Conservation (phyloP, 352 stramenopile species). For the Phytophthora foliorum region DNA sequence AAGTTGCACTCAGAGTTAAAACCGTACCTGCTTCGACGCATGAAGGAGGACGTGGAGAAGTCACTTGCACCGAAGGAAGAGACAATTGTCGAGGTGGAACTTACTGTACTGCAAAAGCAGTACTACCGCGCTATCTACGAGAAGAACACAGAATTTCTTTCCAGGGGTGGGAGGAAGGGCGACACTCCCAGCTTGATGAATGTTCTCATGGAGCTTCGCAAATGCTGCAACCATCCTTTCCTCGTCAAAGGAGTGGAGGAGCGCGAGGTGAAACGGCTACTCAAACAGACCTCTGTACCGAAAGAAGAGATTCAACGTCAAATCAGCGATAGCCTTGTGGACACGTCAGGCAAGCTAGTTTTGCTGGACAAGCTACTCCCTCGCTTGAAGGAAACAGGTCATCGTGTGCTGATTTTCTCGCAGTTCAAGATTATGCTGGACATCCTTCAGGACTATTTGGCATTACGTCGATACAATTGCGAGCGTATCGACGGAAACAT, state of each 20-base stretch:
- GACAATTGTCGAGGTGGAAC: conserved; percentile 93
- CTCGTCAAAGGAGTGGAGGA: conserved; percentile 92
- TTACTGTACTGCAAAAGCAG: conserved; percentile 92
- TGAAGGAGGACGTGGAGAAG: conserved; percentile 94
- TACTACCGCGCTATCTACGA: conserved; percentile 95
- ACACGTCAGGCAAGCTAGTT: conserved; percentile 97
- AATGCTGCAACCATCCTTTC: conserved; percentile 96
- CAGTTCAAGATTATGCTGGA: conserved; percentile 99
- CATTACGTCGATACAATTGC: conserved; percentile 92
- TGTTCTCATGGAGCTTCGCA: conserved; percentile 95
- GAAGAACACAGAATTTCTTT: conserved; percentile 93
- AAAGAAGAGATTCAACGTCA: conserved; percentile 67
- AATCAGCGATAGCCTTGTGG: conserved; percentile 93
- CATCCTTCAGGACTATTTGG: conserved; percentile 99
- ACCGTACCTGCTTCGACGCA: conserved; percentile 84
- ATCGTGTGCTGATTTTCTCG: conserved; percentile 99
- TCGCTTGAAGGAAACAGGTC: conserved; percentile 95
- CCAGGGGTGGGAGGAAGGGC: conserved; percentile 71
- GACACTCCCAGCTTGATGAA: conserved; percentile 92
- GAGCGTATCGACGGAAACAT: conserved; percentile 99
- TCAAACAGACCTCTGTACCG: conserved; percentile 59
- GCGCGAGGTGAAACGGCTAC: conserved; percentile 69
- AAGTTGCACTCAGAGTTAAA: conserved; percentile 90
- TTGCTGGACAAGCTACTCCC: conserved; percentile 99
- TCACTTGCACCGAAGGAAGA: conserved; percentile 91